Conservation (phyloP, 805 yeast genomes). For the Saccharomycopsis lassenensis region DNA sequence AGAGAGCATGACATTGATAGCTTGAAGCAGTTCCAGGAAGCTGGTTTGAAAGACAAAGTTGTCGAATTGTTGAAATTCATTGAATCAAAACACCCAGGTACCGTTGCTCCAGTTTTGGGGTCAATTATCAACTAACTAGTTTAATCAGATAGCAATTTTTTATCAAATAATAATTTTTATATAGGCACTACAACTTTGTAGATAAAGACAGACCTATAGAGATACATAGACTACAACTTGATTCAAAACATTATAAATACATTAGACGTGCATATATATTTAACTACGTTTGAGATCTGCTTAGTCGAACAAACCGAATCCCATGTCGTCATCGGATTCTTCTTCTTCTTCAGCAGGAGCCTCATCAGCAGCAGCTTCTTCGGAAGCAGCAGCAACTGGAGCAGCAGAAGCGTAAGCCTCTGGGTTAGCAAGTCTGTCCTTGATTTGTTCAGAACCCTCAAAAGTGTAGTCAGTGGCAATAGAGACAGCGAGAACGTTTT, state of each 20-base stretch:
- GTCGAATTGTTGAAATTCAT: constrained; percentile 63
- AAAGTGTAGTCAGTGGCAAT: constrained; percentile 98
- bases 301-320: constrained; percentile 98
- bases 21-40: constrained; percentile 66
- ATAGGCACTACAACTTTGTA: too few relatives aligned
- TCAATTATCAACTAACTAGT: neutral
- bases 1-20: constrained; percentile 75
- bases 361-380: constrained; percentile 46
- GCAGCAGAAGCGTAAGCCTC: constrained; percentile 99
- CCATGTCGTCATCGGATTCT: constrained; percentile 77
- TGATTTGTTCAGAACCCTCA: constrained; percentile 98
- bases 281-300: too few relatives aligned
- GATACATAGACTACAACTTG: too few relatives aligned
- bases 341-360: constrained; percentile 66
- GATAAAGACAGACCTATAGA: too few relatives aligned
- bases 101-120: constrained; percentile 30
- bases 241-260: too few relatives aligned
- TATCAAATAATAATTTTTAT: too few relatives aligned
- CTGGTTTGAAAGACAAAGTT: constrained; percentile 53
- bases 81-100: constrained; percentile 52
- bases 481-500: constrained; percentile 95
- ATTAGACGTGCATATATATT: too few relatives aligned
- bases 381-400: constrained; percentile 86
- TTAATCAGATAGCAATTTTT: too few relatives aligned
- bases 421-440: constrained; percentile 99